phyloP scores from a whole-genome alignment of 1,284 basidiomycete species.

The Ustilago lituana region DNA sequence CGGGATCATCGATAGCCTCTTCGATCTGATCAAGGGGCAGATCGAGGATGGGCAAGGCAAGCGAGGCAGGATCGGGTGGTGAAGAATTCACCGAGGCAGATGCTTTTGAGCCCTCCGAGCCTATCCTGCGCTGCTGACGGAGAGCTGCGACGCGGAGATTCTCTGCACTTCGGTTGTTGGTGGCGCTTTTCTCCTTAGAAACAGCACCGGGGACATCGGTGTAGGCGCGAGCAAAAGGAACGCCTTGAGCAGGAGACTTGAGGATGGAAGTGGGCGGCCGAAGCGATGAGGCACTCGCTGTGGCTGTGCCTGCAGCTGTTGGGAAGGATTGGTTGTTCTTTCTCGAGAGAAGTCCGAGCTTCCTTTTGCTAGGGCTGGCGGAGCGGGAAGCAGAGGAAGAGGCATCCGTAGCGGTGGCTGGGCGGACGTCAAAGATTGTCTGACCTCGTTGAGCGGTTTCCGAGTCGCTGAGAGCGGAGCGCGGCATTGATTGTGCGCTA shows the following conservation, averaged over 20 bases:
- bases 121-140: constrained; percentile 25
- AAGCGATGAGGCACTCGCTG: constrained; percentile 1
- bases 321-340: constrained; percentile 36
- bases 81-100: constrained; percentile 6
- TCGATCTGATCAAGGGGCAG: constrained; percentile 35
- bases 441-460: constrained; percentile 20
- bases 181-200: background rate
- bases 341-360: constrained; percentile 12
- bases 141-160: constrained; percentile 32
- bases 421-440: constrained; percentile 8
- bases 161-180: constrained; percentile 32
- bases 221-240: background rate
- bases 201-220: background rate
- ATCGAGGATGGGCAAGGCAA: constrained; percentile 29
- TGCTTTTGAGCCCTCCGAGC: constrained; percentile 23
- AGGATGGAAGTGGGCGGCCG: constrained; percentile 24
- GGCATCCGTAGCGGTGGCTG: background rate
- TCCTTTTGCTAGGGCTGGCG: constrained; percentile 19
- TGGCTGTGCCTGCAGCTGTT: background rate
- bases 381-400: constrained; percentile 16
- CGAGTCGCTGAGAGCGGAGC: constrained; percentile 36
- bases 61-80: background rate
- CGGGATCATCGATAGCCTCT: constrained; percentile 11
- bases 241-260: background rate
- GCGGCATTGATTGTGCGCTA: constrained; percentile 35